Evolutionary conservation across 2,329 filamentous ascomycete genomes (phyloP), one percentile per base, ranked within the genome.

Genomic region (Epichloe brachyelytri): DNA sequence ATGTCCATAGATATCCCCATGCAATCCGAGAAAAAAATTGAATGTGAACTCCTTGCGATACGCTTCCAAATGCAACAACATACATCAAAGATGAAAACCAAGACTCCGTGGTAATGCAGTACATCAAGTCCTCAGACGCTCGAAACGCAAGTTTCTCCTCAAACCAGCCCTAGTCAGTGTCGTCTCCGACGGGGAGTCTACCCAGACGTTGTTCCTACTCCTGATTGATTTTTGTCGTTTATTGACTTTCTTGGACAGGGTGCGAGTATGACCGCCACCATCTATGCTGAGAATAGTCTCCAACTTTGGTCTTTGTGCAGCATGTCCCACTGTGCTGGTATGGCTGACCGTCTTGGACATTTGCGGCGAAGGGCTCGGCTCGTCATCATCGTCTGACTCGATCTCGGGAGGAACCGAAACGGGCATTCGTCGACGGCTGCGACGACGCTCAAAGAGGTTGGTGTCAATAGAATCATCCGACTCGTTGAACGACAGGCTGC

Each of bases 221-320:
- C 61, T 64, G 5, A 57, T 56, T 8, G 66, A 62, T 51, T 55
- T 61, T 49, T 59, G 60, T 40, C 61, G 62, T 51, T 60, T 68
- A 10, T 57, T 63, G 15, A 59, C 58, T 36, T 61, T 59, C 40
- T 60, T 65, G 15, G 62, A 63, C 46, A 59, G 54, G 46, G 60
- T 57, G 20, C 60, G 60, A 43, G 58, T 63, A 52, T 58, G 60
- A 33, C 58, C 55, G 37, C 56, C 56, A 22, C 62, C 62, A 39
- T 70, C 65, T 17, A 68, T 69, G 62, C 73, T 74, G 47, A 65
- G 53, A 17, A 76, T 76, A 10, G 73, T 76, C 52, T 72, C 67
- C 37, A 76, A 62, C 57, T 68, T 72, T 4, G 72, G 71, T 44
- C 70, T 65, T 54, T 68, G 68, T 0, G 66, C 68, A 37, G 64